phyloP scores from a whole-genome alignment of 164 flowering plant species.

The Stephania japonica region DNA sequence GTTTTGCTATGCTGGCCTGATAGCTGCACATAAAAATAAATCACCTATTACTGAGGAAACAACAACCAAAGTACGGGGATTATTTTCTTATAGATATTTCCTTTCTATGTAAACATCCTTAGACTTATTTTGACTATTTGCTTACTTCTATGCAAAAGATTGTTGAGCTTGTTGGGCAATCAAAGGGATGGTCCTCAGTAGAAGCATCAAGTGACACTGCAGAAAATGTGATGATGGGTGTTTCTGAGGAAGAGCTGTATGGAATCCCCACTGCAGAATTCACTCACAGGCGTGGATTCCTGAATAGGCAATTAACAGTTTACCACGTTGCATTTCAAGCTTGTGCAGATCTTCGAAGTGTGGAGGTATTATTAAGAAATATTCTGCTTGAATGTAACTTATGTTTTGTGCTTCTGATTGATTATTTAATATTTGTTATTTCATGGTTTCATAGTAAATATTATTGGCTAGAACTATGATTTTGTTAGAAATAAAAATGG shows the following conservation, averaged over 20 bases:
- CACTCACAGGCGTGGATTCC: slow-evolving; percentile 56
- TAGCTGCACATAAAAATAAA: slow-evolving; percentile 72
- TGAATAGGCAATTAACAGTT: slow-evolving; percentile 53
- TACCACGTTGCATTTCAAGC: slow-evolving; percentile 90
- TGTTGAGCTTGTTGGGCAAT: slow-evolving; percentile 81
- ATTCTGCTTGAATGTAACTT: not conserved
- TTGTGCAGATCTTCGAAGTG: slow-evolving; percentile 64
- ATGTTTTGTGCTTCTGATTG: too few species aligned
- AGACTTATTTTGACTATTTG: slow-evolving; percentile 11
- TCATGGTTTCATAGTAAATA: not conserved
- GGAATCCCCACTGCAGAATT: slow-evolving; percentile 78
- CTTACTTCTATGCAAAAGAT: slow-evolving; percentile 37
- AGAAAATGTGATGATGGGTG: slow-evolving; percentile 67
- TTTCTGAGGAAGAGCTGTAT: slow-evolving; percentile 81
- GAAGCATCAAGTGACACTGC: slow-evolving; percentile 50
- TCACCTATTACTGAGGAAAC: slow-evolving; percentile 52
- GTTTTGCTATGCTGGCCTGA: slow-evolving; percentile 93
- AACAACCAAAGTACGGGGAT: slow-evolving; percentile 46
- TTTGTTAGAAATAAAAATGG: not conserved
- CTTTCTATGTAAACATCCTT: slow-evolving; percentile 5
- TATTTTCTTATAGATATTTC: not conserved
- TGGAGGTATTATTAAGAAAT: slow-evolving; percentile 44
- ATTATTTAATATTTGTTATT: too few species aligned
- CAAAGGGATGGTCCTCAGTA: slow-evolving; percentile 81
- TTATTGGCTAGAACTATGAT: not conserved